A percentile compares a stretch with the other conserved stretches of the same genome.
These are phyloP conservation scores for Pseudogymnoascus sp. DNA, from an alignment of 2,329 filamentous ascomycete species.

Conservation along the genomic window DNA sequence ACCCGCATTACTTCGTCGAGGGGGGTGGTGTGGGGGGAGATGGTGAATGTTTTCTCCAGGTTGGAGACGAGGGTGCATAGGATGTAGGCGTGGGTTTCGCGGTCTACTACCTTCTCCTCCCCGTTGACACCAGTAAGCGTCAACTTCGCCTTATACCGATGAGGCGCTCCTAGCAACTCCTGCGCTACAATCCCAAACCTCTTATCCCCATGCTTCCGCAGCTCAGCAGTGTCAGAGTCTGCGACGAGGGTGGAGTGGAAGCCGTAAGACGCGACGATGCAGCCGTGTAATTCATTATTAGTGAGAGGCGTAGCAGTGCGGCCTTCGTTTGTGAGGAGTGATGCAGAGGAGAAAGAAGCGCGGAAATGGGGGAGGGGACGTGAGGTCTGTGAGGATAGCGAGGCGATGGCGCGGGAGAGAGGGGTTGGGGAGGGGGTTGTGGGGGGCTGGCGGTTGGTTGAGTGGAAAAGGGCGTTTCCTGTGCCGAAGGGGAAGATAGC, in stretches of 20 bases:
- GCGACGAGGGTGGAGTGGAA: slow-evolving; percentile 84
- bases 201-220: slow-evolving; percentile 67
- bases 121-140: not conserved
- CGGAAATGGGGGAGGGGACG: slow-evolving; percentile 33
- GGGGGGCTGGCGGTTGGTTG: slow-evolving; percentile 43
- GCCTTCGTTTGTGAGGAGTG: slow-evolving; percentile 29
- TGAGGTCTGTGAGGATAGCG: slow-evolving; percentile 41
- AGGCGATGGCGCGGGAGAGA: slow-evolving; percentile 51
- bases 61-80: slow-evolving; percentile 71
- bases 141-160: slow-evolving; percentile 45
- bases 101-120: slow-evolving; percentile 23
- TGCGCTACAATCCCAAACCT: slow-evolving; percentile 80
- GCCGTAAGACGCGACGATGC: slow-evolving; percentile 83
- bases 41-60: slow-evolving; percentile 72
- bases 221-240: slow-evolving; percentile 79
- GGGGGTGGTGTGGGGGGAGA: slow-evolving; percentile 65
- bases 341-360: slow-evolving; percentile 49
- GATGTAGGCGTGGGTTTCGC: slow-evolving; percentile 63
- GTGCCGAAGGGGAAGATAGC: slow-evolving; percentile 55
- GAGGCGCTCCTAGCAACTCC: slow-evolving; percentile 60
- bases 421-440: slow-evolving; percentile 18
- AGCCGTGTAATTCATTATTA: slow-evolving; percentile 50
- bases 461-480: slow-evolving; percentile 58
- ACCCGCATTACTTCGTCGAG: slow-evolving; percentile 65
- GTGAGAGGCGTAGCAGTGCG: slow-evolving; percentile 21